Evolutionary conservation across 192 early-diverging fungal genomes (phyloP), one percentile per base, ranked within the genome.

Genomic region (Umbelopsis isabellina): DNA sequence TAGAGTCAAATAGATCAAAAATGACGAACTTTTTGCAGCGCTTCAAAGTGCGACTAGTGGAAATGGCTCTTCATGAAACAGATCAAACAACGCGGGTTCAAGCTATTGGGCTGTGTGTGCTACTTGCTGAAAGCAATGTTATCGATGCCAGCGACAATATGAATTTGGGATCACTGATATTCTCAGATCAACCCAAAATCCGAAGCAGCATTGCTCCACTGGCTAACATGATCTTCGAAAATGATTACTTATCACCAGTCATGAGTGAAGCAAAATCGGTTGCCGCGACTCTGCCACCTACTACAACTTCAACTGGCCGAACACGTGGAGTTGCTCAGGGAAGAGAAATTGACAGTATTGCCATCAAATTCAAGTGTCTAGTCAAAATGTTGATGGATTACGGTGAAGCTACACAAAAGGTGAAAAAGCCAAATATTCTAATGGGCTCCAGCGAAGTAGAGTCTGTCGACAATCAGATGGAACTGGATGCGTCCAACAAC

Each of bases 21-120:
- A 85, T 91, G 27, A 80, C 82, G 22, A 70, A 79, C 20, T 93
- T 93, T 68, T 87, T 86, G 5, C 84, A 89, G 10, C 81, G 95
- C 1, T 90, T 89, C 71, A 89, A 87, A 10, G 77, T 80, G 8
- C 84, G 95, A 35, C 76, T 95, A 16, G 77, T 95, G 9, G 90
- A 94, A 69, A 94, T 95, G 84, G 88, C 91, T 15, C 27, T 89
- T 18, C 73, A 82, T 0, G 95, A 96, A 44, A 82, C 82, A 0
- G 89, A 94, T 46, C 70, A 84, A 0, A 70, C 77, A 18, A 83
- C 78, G 2, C 84, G 83, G 22, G 46, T 85, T 10, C 68, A 71
- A 21, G 88, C 90, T 1, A 82, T 92, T 13, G 69, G 77, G 18
- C 67, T 89, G 0, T 75, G 87, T 3, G 77, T 79, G 27, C 49